Percentiles rank a stretch among this genome's conserved stretches.
Evolutionary conservation across 768 basidiomycete genomes (phyloP).

Genomic region (Calocybe cyanea): DNA sequence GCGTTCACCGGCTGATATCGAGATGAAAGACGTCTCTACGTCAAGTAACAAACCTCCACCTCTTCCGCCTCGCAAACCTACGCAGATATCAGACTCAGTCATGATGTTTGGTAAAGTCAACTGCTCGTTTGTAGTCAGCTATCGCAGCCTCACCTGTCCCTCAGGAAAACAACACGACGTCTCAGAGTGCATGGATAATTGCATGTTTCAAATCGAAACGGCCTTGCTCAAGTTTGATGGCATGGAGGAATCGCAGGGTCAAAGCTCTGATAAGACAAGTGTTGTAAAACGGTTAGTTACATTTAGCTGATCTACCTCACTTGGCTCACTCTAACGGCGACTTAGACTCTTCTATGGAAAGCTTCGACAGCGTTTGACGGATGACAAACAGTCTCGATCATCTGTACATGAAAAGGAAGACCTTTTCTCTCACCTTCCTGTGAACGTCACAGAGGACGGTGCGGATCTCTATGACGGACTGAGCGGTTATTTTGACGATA

Average conservation of each 20-base stretch:
- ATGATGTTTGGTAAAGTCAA: constrained; percentile 83
- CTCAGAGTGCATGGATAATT: constrained; percentile 98
- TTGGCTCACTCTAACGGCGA: background rate
- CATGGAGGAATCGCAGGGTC: constrained; percentile 35
- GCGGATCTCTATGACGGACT: constrained; percentile 94
- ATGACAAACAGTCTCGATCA: constrained; percentile 37
- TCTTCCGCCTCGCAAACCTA: constrained; percentile 50
- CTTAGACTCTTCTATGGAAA: constrained; percentile 81
- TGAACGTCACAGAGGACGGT: constrained; percentile 87
- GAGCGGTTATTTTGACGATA: constrained; percentile 85
- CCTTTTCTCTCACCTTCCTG: constrained; percentile 88
- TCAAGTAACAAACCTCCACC: constrained; percentile 45
- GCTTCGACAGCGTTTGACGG: constrained; percentile 53
- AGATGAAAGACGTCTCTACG: constrained; percentile 26
- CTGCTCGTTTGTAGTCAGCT: background rate
- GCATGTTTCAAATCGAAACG: constrained; percentile 97
- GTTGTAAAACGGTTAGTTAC: constrained; percentile 72
- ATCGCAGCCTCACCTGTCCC: constrained; percentile 5
- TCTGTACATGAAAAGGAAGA: constrained; percentile 86
- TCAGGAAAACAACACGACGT: constrained; percentile 96
- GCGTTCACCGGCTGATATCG: constrained; percentile 31
- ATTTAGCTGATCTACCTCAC: background rate
- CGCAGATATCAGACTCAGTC: constrained; percentile 59
- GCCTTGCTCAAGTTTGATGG: constrained; percentile 75
- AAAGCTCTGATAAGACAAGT: constrained; percentile 59